Percentiles rank a stretch among this genome's conserved stretches.
phyloP scores from a whole-genome alignment of 768 basidiomycete genomes.

The Boletus sp. region DNA sequence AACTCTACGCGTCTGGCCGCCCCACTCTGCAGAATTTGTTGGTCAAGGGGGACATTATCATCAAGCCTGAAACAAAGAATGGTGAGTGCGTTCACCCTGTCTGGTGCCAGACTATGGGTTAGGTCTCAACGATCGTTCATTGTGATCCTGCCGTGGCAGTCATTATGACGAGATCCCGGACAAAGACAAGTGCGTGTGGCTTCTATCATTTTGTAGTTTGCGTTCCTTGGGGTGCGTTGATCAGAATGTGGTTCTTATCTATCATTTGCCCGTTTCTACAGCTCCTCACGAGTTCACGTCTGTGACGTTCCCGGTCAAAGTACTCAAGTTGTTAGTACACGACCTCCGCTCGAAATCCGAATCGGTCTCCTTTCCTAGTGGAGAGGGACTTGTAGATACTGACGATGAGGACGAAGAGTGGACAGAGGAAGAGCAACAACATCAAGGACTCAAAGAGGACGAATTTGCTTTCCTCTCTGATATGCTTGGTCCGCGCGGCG shows the following conservation, averaged over 20 bases:
- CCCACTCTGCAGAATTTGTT: slow-evolving; percentile 60
- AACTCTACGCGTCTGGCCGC: slow-evolving; percentile 66
- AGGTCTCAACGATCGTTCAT: slow-evolving; percentile 14
- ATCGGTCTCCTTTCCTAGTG: slow-evolving; percentile 58
- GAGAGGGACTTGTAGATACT: slow-evolving; percentile 58
- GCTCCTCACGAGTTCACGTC: slow-evolving; percentile 84
- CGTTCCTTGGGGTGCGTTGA: not conserved
- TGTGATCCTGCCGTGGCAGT: slow-evolving; percentile 47
- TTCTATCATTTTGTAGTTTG: slow-evolving; percentile 6
- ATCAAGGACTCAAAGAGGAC: slow-evolving; percentile 61
- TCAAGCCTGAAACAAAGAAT: slow-evolving; percentile 75
- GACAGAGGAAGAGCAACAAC: slow-evolving; percentile 78
- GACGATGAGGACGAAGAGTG: slow-evolving; percentile 95
- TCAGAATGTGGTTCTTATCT: slow-evolving; percentile 17
- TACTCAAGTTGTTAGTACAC: slow-evolving; percentile 81
- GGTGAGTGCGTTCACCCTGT: slow-evolving; percentile 48
- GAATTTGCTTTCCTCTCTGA: slow-evolving; percentile 84
- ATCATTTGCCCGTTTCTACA: slow-evolving; percentile 32
- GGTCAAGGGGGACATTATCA: slow-evolving; percentile 91
- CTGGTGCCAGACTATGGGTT: slow-evolving; percentile 4
- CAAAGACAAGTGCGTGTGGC: slow-evolving; percentile 68
- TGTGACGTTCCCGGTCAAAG: slow-evolving; percentile 88
- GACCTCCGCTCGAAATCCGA: slow-evolving; percentile 83
- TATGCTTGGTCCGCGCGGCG: slow-evolving; percentile 69
- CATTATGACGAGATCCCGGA: slow-evolving; percentile 94